Conservation (phyloP, 352 stramenopile genomes). For the Pythium dissotocum region DNA sequence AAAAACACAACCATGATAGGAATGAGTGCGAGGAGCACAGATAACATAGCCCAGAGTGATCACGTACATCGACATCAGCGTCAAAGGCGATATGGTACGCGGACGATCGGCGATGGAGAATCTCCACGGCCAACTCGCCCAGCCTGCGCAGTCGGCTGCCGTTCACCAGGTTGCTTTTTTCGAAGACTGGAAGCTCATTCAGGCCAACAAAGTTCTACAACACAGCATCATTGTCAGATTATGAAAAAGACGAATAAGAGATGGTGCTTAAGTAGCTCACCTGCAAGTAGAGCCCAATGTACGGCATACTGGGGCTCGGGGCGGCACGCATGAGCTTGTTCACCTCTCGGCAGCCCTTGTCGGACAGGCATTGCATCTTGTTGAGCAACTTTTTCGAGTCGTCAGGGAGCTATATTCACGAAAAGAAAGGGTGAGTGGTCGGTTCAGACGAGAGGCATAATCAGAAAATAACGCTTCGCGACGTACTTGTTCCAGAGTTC, state of each 20-base stretch:
- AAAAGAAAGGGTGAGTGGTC: background rate
- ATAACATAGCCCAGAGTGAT: background rate
- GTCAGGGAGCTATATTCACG: slow-evolving; percentile 44
- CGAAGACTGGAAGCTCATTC: slow-evolving; percentile 76
- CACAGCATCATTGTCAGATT: background rate
- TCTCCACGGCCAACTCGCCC: slow-evolving; percentile 75
- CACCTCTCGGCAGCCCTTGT: slow-evolving; percentile 85
- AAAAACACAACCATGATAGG: background rate
- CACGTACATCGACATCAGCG: slow-evolving; percentile 61
- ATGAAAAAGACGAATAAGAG: background rate
- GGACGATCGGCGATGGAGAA: slow-evolving; percentile 71
- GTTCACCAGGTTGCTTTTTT: slow-evolving; percentile 70
- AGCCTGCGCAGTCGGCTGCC: slow-evolving; percentile 67
- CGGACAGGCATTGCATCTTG: slow-evolving; percentile 75
- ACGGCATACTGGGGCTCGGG: slow-evolving; percentile 79
- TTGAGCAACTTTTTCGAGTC: slow-evolving; percentile 74
- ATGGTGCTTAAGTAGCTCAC: slow-evolving; percentile 24
- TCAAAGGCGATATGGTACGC: slow-evolving; percentile 65
- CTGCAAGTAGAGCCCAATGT: slow-evolving; percentile 86
- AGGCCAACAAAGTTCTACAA: slow-evolving; percentile 72
- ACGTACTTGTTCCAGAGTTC: slow-evolving; percentile 74
- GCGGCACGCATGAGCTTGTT: slow-evolving; percentile 83
- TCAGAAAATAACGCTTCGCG: background rate
- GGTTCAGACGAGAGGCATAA: no score
- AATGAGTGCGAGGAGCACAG: background rate